Conservation (phyloP, 2,329 filamentous ascomycete species). For the Curvularia spicifera region DNA sequence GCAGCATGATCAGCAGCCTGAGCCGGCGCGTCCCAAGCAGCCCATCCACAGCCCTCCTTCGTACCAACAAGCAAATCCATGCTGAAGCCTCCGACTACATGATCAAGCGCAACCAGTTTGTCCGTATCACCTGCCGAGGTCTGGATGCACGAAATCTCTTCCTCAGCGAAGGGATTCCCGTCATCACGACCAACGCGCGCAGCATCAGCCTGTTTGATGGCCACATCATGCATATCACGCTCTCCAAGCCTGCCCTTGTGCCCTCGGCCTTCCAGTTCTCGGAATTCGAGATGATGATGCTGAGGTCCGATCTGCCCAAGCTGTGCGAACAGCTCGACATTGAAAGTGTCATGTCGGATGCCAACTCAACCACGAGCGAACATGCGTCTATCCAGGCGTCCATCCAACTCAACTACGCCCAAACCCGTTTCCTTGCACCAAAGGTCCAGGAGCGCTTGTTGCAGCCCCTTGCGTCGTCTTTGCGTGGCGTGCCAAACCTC, state of each 20-base stretch:
- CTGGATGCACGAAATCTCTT: conserved; percentile 29
- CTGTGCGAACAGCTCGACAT: conserved; percentile 34
- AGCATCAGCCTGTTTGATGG: conserved; percentile 29
- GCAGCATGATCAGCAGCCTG: conserved; percentile 22
- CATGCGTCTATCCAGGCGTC: conserved; percentile 28
- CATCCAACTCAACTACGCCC: conserved; percentile 24
- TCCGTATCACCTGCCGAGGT: conserved; percentile 35
- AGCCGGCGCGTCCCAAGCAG: conserved; percentile 29
- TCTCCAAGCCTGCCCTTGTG: conserved; percentile 29
- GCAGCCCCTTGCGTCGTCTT: conserved; percentile 25
- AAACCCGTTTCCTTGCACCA: conserved; percentile 24
- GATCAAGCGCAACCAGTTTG: conserved; percentile 38
- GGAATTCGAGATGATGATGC: conserved; percentile 34
- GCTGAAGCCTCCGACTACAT: conserved; percentile 37
- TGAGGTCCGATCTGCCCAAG: conserved; percentile 32
- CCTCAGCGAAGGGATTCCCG: conserved; percentile 29
- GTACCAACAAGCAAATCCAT: conserved; percentile 38
- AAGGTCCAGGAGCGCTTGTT: conserved; percentile 31
- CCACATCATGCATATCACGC: conserved; percentile 38
- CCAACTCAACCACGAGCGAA: conserved; percentile 28
- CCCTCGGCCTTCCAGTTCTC: conserved; percentile 24
- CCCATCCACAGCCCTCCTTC: conserved; percentile 30
- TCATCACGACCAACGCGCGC: conserved; percentile 25
- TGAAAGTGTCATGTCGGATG: conserved; percentile 35
- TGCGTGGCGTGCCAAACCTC: conserved; percentile 31